Base-by-base conservation (phyloP, 345 rosid genomes). In the Iberis pinnata region DNA sequence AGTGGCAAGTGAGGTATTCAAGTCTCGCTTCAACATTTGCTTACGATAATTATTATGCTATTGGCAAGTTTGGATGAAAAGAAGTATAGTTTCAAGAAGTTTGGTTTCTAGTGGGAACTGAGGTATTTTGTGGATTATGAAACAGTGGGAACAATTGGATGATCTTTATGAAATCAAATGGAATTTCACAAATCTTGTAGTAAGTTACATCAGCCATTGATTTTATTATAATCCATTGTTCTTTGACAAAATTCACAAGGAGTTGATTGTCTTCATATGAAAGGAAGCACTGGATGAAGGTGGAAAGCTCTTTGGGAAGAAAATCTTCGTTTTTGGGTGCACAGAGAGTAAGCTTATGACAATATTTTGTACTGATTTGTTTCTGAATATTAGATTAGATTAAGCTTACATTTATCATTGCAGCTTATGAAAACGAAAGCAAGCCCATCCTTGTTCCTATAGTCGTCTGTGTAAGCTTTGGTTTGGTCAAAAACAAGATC, bases 231-330 rank as follows among this genome's bases (percentile, higher is more conserved):
- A 17, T 37, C 38, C 41, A 19, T 7, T 39, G 48, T 7, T 40
- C 43, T 45, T 19, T 9, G 27, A 18, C 49, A 12, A 31, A 10
- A 18, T 29, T 12, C 49, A 58, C 36, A 53, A n/a, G 19, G 18
- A 11, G 5, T 18, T 42, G 4, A 22, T n/a, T n/a, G 6, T 26
- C 10, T 44, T 41, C 64, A 39, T 75, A 22, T 68, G 56, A 22
- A 79, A 90, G 98, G 60, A 80, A 49, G 95, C 96, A 25, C 75
- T 90, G 61, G 95, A 87, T 61, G 89, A 84, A 68, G 95, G 87
- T 13, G 96, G 98, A 19, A 50, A 53, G 72, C 85, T 90, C 18
- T 52, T 70, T 49, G 85, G 86, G 46, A 61, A 78, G 75, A 80
- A 64, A 60, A 92, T 80, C 49, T 90, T 73, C 73, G 77, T 87